phyloP scores from a whole-genome alignment of 148 eudicot genomes.

The Pouteria glomerata region DNA sequence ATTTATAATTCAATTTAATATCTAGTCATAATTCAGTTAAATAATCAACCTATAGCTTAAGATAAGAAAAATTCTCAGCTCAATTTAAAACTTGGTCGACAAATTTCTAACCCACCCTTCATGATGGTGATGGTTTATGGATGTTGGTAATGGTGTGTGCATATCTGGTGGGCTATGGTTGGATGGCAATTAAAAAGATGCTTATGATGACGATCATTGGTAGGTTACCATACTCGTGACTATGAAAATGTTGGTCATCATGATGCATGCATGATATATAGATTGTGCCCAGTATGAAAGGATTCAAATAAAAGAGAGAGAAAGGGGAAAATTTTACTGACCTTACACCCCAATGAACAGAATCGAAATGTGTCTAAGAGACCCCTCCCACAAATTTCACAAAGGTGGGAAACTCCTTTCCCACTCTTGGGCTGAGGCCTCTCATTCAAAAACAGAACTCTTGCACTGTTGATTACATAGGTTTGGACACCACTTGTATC shows the following conservation, averaged over 20 bases:
- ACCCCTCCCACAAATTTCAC: conserved; percentile 86
- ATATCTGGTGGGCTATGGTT: conserved; percentile 13
- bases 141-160: conserved; percentile 35
- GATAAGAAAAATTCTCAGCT: no score
- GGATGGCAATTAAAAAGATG: not conserved
- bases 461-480: conserved; percentile 87
- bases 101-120: no score
- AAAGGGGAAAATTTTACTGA: conserved; percentile 18
- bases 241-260: not conserved
- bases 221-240: conserved; percentile 11
- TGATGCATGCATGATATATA: not conserved
- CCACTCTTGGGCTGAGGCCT: conserved; percentile 81
- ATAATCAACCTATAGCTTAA: no score
- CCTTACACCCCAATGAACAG: conserved; percentile 98
- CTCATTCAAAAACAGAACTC: conserved; percentile 85
- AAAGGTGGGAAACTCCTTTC: conserved; percentile 69
- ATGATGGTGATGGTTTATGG: conserved; percentile 18
- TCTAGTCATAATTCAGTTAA: no score
- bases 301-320: not conserved
- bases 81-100: no score
- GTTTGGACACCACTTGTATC: conserved; percentile 85
- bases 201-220: not conserved
- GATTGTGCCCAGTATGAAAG: not conserved
- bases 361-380: conserved; percentile 83
- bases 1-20: no score